phyloP scores from a whole-genome alignment of 2,329 filamentous ascomycete species.

The Fusarium buxicola region DNA sequence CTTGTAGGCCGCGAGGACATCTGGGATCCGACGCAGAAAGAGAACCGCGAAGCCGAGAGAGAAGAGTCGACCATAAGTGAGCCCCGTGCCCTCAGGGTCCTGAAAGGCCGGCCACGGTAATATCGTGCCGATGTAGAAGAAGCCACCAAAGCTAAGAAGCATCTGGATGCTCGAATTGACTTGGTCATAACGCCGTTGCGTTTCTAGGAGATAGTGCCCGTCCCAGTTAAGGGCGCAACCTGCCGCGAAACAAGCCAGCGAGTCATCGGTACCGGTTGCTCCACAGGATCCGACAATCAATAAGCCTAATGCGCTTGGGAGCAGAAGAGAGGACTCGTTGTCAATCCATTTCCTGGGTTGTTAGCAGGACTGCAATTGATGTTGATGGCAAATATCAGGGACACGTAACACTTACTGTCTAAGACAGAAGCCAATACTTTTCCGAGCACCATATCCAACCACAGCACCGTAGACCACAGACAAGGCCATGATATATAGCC shows the following conservation, averaged over 20 bases:
- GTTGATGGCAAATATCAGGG: constrained; percentile 22
- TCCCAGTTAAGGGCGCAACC: constrained; percentile 72
- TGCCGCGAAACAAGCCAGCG: constrained; percentile 70
- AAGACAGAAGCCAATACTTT: not conserved
- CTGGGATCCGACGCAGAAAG: constrained; percentile 67
- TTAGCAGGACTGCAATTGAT: not conserved
- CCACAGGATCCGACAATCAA: constrained; percentile 69
- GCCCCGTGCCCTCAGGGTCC: constrained; percentile 62
- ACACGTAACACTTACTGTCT: constrained; percentile 45
- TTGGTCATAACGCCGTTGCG: constrained; percentile 66
- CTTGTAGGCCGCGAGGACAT: constrained; percentile 65
- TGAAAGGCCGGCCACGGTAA: constrained; percentile 67
- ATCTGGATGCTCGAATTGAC: constrained; percentile 69
- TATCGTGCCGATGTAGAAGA: constrained; percentile 68
- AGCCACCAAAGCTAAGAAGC: constrained; percentile 68
- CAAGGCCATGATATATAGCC: constrained; percentile 68
- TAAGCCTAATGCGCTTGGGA: constrained; percentile 63
- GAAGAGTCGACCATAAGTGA: constrained; percentile 62
- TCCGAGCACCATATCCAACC: constrained; percentile 59
- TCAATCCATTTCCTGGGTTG: constrained; percentile 63
- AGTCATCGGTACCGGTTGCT: constrained; percentile 67
- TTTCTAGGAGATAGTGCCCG: constrained; percentile 65
- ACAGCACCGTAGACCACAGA: constrained; percentile 63
- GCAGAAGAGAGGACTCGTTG: constrained; percentile 64
- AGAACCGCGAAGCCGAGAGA: constrained; percentile 64